A percentile compares a stretch with the other conserved stretches of the same genome.
Evolutionary conservation across 106 monocot species (phyloP).

Genomic region (Alisma plantagoaquatica): DNA sequence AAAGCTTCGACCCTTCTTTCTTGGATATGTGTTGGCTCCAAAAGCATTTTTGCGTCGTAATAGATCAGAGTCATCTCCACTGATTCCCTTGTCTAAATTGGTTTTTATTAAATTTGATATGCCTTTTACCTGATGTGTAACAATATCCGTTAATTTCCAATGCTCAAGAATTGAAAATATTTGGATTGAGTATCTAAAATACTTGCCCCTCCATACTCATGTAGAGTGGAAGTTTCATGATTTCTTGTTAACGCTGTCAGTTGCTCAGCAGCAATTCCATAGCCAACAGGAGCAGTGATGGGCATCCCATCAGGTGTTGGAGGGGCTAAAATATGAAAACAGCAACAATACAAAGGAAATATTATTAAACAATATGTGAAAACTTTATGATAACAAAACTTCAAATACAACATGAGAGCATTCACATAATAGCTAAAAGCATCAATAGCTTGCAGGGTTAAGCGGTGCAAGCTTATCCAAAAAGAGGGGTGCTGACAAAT

Average conservation of each 20-base stretch:
- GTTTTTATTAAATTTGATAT: conserved; percentile 44
- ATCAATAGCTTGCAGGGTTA: too few species aligned
- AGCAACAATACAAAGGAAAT: too few species aligned
- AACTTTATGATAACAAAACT: too few species aligned
- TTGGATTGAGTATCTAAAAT: neutral
- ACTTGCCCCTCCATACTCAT: conserved; percentile 69
- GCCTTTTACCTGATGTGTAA: conserved; percentile 40
- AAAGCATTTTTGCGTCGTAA: conserved; percentile 38
- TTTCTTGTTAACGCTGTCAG: conserved; percentile 59
- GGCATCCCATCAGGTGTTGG: conserved; percentile 11
- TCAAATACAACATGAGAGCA: too few species aligned
- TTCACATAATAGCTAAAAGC: too few species aligned
- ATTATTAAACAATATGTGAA: too few species aligned
- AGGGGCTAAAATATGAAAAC: too few species aligned
- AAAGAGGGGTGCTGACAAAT: too few species aligned
- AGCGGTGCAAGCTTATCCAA: too few species aligned
- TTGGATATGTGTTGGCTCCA: conserved; percentile 78
- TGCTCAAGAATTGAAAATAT: neutral
- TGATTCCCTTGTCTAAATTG: conserved; percentile 48
- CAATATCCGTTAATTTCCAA: neutral
- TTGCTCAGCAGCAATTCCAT: conserved; percentile 42
- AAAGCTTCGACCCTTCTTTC: conserved; percentile 68
- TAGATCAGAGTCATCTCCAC: conserved; percentile 52
- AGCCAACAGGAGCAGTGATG: conserved; percentile 14
- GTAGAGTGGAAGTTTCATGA: conserved; percentile 44